phyloP scores from a whole-genome alignment of 768 basidiomycete genomes.

The Serendipita sp. region DNA sequence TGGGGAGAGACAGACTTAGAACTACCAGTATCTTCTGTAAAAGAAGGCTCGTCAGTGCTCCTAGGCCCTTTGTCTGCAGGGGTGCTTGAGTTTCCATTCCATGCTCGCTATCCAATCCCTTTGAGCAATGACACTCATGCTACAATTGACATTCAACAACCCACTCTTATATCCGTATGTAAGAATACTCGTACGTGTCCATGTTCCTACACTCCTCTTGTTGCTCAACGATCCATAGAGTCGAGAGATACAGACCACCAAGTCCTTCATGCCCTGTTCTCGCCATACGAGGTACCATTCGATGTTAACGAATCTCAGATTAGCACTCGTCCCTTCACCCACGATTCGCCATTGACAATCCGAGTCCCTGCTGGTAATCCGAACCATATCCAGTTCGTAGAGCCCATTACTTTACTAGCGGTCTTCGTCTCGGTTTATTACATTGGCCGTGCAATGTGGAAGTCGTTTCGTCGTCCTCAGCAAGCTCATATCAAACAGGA shows the following conservation, averaged over 20 bases:
- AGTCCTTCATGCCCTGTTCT: neutral
- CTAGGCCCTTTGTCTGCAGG: constrained; percentile 14
- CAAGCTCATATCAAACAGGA: too few species aligned
- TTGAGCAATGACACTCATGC: neutral
- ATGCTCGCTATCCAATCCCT: constrained; percentile 27
- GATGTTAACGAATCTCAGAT: neutral
- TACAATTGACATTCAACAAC: neutral
- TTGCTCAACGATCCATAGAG: neutral
- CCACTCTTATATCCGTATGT: neutral
- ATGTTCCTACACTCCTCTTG: neutral
- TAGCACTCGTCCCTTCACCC: neutral
- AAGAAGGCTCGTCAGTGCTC: constrained; percentile 17
- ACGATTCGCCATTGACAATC: neutral
- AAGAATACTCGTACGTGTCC: neutral
- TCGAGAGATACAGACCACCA: neutral
- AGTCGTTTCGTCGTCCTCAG: neutral
- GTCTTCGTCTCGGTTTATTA: constrained; percentile 7
- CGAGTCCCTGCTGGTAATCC: constrained; percentile 9
- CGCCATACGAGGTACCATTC: constrained; percentile 2
- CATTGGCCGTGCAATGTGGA: constrained; percentile 3
- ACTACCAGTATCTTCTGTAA: constrained; percentile 24
- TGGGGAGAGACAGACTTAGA: constrained; percentile 27
- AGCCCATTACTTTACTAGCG: constrained; percentile 6
- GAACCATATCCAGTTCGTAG: constrained; percentile 7
- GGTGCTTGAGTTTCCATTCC: constrained; percentile 25